Percentiles rank a stretch among this genome's conserved stretches.
These are phyloP conservation scores for Sporothrix pallida DNA, from an alignment of 2,329 filamentous ascomycete species.

Conservation along the genomic window DNA sequence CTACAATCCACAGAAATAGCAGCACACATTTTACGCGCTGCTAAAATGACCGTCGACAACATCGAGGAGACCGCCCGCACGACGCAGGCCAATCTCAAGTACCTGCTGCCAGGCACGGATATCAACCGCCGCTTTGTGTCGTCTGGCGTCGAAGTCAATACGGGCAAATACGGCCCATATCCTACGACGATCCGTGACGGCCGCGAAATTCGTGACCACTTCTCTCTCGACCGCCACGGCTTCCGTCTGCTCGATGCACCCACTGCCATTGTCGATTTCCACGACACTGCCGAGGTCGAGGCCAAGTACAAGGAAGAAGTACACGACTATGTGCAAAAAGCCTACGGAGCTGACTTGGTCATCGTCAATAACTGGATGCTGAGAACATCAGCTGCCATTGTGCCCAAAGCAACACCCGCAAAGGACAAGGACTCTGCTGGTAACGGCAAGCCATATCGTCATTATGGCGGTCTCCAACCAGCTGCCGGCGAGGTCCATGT, in stretches of 20 bases:
- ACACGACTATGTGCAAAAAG: conserved; percentile 5
- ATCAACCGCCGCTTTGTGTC: conserved; percentile 27
- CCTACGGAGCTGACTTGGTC: conserved; percentile 4
- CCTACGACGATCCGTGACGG: conserved; percentile 20
- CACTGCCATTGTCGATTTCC: conserved; percentile 10
- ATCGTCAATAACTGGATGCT: conserved; percentile 18
- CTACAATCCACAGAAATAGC: too few relatives aligned
- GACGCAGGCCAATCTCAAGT: conserved; percentile 27
- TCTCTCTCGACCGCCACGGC: conserved; percentile 18
- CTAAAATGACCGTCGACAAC: not conserved
- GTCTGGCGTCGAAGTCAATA: conserved; percentile 22
- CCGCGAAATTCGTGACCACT: conserved; percentile 19
- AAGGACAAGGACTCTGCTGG: not conserved
- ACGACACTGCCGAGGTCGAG: conserved; percentile 17
- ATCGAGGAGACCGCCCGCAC: conserved; percentile 21
- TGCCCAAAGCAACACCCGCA: not conserved
- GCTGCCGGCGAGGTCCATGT: conserved; percentile 22
- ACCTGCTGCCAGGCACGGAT: conserved; percentile 12
- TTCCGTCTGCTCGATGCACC: conserved; percentile 22
- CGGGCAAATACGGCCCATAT: conserved; percentile 6
- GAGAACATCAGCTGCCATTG: conserved; percentile 20
- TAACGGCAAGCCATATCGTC: conserved; percentile 4
- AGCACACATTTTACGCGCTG: not conserved
- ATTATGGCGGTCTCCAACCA: conserved; percentile 21
- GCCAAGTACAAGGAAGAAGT: conserved; percentile 25